Percentiles rank a stretch among this genome's conserved stretches.
These are phyloP conservation scores for Crinitomyces ghanaensis DNA, from an alignment of 805 yeast genomes.

Conservation along the genomic window DNA sequence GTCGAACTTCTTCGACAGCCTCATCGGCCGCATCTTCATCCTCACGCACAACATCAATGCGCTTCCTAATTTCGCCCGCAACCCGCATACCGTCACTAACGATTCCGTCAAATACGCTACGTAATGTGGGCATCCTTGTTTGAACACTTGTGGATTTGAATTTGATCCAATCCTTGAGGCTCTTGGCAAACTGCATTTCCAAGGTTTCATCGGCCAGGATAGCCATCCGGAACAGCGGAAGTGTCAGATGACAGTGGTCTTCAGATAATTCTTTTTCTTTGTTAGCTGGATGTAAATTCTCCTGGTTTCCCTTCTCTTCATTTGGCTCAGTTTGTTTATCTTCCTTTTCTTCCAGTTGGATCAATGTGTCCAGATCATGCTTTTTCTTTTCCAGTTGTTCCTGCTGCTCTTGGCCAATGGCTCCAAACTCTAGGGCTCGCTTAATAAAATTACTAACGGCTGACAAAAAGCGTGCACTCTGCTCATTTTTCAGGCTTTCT, in stretches of 20 bases:
- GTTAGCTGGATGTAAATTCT: too few species aligned
- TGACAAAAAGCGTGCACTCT: slow-evolving; percentile 48
- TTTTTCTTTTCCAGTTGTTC: slow-evolving; percentile 6
- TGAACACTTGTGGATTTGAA: slow-evolving; percentile 25
- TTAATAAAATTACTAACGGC: slow-evolving; percentile 83
- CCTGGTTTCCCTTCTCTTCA: too few species aligned
- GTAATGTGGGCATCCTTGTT: slow-evolving; percentile 29
- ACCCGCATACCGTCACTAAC: slow-evolving; percentile 88
- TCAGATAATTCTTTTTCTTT: too few species aligned
- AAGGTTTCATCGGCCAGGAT: slow-evolving; percentile 87
- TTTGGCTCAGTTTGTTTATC: too few species aligned
- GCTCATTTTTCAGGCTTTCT: slow-evolving; percentile 20
- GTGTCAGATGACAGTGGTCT: too few species aligned
- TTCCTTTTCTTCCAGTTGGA: too few species aligned
- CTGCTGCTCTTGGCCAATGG: slow-evolving; percentile 37
- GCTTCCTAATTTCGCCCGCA: slow-evolving; percentile 76
- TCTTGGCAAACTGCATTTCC: slow-evolving; percentile 67
- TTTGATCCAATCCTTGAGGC: slow-evolving; percentile 37
- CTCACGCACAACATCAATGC: slow-evolving; percentile 46
- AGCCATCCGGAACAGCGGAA: slow-evolving; percentile 92
- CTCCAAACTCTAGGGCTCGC: slow-evolving; percentile 83
- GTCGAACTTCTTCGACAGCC: slow-evolving; percentile 20
- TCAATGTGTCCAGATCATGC: too few species aligned
- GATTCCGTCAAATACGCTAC: slow-evolving; percentile 84
- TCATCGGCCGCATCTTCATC: slow-evolving; percentile 24